phyloP scores from a whole-genome alignment of 1,284 basidiomycete species.

The Malassezia furfur region DNA sequence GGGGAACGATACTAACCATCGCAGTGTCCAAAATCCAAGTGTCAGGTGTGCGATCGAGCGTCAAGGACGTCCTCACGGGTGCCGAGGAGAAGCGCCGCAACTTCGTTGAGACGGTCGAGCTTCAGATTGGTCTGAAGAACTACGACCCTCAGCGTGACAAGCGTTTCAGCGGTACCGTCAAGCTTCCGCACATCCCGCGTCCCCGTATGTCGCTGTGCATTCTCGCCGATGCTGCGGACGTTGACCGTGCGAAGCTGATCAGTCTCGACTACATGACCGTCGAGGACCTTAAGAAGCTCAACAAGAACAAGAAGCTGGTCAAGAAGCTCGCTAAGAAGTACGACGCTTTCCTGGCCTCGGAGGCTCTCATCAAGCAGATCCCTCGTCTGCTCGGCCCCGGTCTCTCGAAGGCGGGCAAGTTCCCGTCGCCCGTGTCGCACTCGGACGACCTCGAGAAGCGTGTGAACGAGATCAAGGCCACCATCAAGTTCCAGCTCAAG shows the following conservation, averaged over 20 bases:
- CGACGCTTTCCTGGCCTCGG: slow-evolving; percentile 96
- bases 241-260: slow-evolving; percentile 96
- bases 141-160: slow-evolving; percentile 49
- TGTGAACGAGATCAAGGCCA: slow-evolving; percentile 88
- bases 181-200: slow-evolving; percentile 89
- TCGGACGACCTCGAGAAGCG: slow-evolving; percentile 84
- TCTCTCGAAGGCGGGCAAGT: slow-evolving; percentile 99
- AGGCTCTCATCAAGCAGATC: slow-evolving; percentile 98
- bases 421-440: slow-evolving; percentile 87
- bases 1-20: background rate
- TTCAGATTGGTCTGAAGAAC: slow-evolving; percentile 49
- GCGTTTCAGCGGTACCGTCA: slow-evolving; percentile 51
- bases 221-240: slow-evolving; percentile 96
- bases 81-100: slow-evolving; percentile 47
- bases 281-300: slow-evolving; percentile 98
- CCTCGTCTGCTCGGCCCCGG: slow-evolving; percentile 98
- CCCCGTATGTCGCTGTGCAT: slow-evolving; percentile 99
- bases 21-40: slow-evolving; percentile 40
- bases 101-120: slow-evolving; percentile 48
- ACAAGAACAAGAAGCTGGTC: slow-evolving; percentile 99
- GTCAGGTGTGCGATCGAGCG: slow-evolving; percentile 43
- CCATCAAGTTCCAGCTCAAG: slow-evolving; percentile 67
- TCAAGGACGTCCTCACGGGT: slow-evolving; percentile 42
- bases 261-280: slow-evolving; percentile 95
- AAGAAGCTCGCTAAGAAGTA: slow-evolving; percentile 99